Evolutionary conservation across 495 filamentous ascomycete species (phyloP).

Genomic region (Zalerion maritima): DNA sequence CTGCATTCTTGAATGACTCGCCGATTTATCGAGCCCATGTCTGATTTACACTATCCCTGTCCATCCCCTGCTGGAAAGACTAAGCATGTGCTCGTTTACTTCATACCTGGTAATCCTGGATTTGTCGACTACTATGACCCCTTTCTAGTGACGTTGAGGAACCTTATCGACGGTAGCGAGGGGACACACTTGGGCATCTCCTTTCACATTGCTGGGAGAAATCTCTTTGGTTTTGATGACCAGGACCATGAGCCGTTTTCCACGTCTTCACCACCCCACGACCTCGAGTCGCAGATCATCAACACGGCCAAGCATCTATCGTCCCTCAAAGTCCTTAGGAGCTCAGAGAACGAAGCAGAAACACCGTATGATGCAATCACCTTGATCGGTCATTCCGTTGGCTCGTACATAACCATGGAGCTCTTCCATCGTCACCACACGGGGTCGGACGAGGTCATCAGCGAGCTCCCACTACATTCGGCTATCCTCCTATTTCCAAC

Average conservation of each 20-base stretch:
- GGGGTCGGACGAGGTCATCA: too few species aligned
- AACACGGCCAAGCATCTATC: conserved; percentile 25
- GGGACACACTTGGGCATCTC: conserved; percentile 2
- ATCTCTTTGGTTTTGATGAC: conserved; percentile 60
- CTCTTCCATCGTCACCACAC: conserved; percentile 39
- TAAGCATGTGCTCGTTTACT: conserved; percentile 34
- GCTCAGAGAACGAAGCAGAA: conserved; percentile 6
- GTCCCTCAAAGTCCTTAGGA: conserved; percentile 7
- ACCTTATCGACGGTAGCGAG: conserved; percentile 17
- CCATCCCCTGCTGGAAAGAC: too few species aligned
- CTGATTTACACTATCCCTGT: too few species aligned
- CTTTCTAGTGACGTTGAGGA: conserved; percentile 41
- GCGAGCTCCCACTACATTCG: conserved; percentile 23
- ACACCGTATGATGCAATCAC: conserved; percentile 40
- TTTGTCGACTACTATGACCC: conserved; percentile 65
- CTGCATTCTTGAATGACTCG: too few species aligned
- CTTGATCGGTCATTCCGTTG: conserved; percentile 74
- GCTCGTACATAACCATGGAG: conserved; percentile 64
- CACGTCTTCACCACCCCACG: conserved; percentile 16
- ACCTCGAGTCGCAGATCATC: conserved; percentile 50
- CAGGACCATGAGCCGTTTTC: conserved; percentile 26
- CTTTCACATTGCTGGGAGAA: conserved; percentile 53
- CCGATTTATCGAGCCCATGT: too few species aligned
- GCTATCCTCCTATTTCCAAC: conserved; percentile 67
- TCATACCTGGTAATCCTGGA: conserved; percentile 81